These are phyloP conservation scores for Capronia coronata DNA, from an alignment of 2,329 filamentous ascomycete species.

Conservation along the genomic window DNA sequence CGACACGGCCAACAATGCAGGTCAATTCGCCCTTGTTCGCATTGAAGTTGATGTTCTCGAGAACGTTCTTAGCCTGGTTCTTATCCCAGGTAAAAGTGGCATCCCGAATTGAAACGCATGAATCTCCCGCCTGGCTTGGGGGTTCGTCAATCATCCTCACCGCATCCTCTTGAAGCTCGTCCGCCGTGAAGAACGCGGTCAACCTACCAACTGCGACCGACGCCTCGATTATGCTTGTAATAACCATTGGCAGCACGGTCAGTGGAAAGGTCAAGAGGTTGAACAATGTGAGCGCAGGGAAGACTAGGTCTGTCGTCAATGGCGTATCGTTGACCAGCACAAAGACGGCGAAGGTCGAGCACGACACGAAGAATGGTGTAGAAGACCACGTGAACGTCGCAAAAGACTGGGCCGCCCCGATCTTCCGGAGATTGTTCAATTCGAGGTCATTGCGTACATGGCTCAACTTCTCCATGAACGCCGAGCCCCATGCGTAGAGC, in stretches of 20 bases:
- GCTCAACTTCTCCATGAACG: conserved; percentile 96
- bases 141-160: conserved; percentile 59
- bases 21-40: conserved; percentile 89
- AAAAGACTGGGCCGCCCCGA: conserved; percentile 86
- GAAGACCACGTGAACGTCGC: conserved; percentile 98
- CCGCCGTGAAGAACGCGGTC: conserved; percentile 75
- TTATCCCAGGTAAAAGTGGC: conserved; percentile 94
- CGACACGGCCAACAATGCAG: conserved; percentile 91
- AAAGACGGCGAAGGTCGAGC: conserved; percentile 90
- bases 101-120: conserved; percentile 74
- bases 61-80: conserved; percentile 58
- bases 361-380: conserved; percentile 94
- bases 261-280: conserved; percentile 94
- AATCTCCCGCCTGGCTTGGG: conserved; percentile 71
- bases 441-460: conserved; percentile 93
- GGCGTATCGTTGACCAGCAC: conserved; percentile 76
- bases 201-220: conserved; percentile 85
- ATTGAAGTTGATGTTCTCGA: conserved; percentile 79
- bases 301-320: conserved; percentile 89
- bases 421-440: conserved; percentile 89
- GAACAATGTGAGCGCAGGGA: conserved; percentile 87
- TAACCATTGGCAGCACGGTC: conserved; percentile 93
- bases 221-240: conserved; percentile 91
- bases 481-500: conserved; percentile 92
- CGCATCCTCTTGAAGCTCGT: conserved; percentile 83